Base-by-base conservation (phyloP, 108 stramenopile species). In the Cylindrotheca fusiformis region DNA sequence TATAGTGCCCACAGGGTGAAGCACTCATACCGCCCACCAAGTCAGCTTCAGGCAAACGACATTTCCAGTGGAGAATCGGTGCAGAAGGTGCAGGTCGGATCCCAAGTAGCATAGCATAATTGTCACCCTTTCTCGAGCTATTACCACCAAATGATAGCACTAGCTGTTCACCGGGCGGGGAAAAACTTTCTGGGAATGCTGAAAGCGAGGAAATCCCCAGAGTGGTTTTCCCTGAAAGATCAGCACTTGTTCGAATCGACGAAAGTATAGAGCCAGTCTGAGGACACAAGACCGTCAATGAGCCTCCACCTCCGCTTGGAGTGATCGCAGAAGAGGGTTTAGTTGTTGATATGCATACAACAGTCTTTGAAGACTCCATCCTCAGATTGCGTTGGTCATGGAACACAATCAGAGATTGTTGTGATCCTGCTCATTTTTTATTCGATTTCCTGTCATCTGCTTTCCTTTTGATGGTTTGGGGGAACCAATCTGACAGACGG, bases 1-100 rank as follows among this genome's bases (percentile, higher is more conserved):
- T 47, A 56, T 83, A 85, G 41, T 74, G 29, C 30, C 91, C 91
- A 72, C 84, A 82, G 8, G 83, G 84, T 2, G 86, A 87, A 17
- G 83, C 65, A 49, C 32, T 33, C 24, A 72, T 65, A 45, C 72
- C 68, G 36, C 30, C 74, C 2, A 78, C 69, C 48, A 93, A 47
- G 20, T 81, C 54, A 5, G 74, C 66, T 76, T 90, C 88, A 26
- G 91, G 88, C 2, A 82, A 65, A 19, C 87, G 74, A 26, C 79
- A 70, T 32, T 83, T 89, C 91, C 91, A 93, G 59, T 77, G 75
- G 27, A 82, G 32, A 22, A 78, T 69, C 18, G 82, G 77, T 23
- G 81, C 58, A 2, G 69, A 66, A 3, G 76, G 29, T 28, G 71
- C 62, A 6, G 69, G 41, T 33, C 72, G 68, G n/a, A 83, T 53